These are phyloP conservation scores for Boletus reticuloceps DNA, from an alignment of 768 basidiomycete species.

Conservation along the genomic window DNA sequence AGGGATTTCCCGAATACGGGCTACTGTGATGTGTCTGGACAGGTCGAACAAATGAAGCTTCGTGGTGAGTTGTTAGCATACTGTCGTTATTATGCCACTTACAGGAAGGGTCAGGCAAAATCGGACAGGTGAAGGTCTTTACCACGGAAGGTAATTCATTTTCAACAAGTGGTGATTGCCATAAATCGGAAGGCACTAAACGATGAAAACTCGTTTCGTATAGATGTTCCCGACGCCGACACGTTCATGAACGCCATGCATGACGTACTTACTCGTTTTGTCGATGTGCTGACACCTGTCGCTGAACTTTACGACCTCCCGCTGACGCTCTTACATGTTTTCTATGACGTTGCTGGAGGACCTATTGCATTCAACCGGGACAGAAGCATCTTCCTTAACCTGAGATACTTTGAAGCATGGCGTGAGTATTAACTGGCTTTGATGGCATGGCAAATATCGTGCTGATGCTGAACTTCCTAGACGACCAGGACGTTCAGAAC, in stretches of 20 bases:
- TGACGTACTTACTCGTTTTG: conserved; percentile 62
- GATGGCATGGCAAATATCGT: neutral
- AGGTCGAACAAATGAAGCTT: neutral
- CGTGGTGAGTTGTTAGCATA: neutral
- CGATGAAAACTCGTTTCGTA: too few relatives aligned
- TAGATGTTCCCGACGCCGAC: conserved; percentile 20
- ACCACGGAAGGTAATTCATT: neutral
- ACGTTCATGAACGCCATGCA: conserved; percentile 48
- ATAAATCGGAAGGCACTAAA: too few relatives aligned
- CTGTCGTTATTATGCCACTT: neutral
- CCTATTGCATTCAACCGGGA: conserved; percentile 90
- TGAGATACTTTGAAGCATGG: conserved; percentile 80
- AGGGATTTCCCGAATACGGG: neutral
- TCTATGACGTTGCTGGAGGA: conserved; percentile 73
- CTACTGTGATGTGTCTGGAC: neutral
- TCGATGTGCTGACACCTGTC: conserved; percentile 62
- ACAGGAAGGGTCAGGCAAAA: neutral
- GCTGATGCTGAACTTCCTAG: neutral
- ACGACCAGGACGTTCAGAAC: neutral
- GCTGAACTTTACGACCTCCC: conserved; percentile 70
- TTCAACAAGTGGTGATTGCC: neutral
- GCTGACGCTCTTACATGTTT: conserved; percentile 72
- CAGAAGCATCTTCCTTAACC: conserved; percentile 84
- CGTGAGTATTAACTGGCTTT: conserved; percentile 46
- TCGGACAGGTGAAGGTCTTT: neutral